phyloP scores from a whole-genome alignment of 2,329 filamentous ascomycete species.

The Volutella citrinella region DNA sequence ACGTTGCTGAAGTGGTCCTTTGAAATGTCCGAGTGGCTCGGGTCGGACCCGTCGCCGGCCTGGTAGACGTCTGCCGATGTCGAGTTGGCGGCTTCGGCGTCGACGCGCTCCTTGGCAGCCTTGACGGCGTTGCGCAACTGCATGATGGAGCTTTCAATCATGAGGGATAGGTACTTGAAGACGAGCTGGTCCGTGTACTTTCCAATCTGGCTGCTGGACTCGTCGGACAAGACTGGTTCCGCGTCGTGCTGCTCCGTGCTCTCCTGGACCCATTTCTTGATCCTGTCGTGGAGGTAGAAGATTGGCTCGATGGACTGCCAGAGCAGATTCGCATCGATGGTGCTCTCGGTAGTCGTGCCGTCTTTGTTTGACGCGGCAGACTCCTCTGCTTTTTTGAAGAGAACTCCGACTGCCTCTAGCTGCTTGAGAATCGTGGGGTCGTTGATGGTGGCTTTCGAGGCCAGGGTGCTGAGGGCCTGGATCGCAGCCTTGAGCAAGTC shows the following conservation, averaged over 20 bases:
- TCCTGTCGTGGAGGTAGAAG: slow-evolving; percentile 55
- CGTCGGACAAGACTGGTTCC: slow-evolving; percentile 11
- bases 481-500: slow-evolving; percentile 24
- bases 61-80: slow-evolving; percentile 62
- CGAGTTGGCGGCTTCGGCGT: slow-evolving; percentile 43
- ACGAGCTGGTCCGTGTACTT: slow-evolving; percentile 91
- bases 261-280: slow-evolving; percentile 57
- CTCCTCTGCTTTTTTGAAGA: slow-evolving; percentile 25
- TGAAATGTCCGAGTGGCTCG: slow-evolving; percentile 74
- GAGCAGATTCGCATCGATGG: slow-evolving; percentile 47
- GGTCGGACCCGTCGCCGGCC: slow-evolving; percentile 71
- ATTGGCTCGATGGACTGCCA: slow-evolving; percentile 81
- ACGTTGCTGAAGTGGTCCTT: slow-evolving; percentile 78
- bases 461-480: slow-evolving; percentile 21
- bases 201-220: slow-evolving; percentile 20
- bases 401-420: slow-evolving; percentile 22
- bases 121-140: slow-evolving; percentile 73
- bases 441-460: slow-evolving; percentile 16
- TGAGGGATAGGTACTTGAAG: slow-evolving; percentile 80
- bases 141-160: slow-evolving; percentile 82
- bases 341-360: slow-evolving; percentile 7
- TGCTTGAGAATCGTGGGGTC: slow-evolving; percentile 24
- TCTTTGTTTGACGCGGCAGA: slow-evolving; percentile 11
- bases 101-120: slow-evolving; percentile 26
- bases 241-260: slow-evolving; percentile 50